phyloP scores from a whole-genome alignment of 768 basidiomycete genomes.

The Lentinula boryana region DNA sequence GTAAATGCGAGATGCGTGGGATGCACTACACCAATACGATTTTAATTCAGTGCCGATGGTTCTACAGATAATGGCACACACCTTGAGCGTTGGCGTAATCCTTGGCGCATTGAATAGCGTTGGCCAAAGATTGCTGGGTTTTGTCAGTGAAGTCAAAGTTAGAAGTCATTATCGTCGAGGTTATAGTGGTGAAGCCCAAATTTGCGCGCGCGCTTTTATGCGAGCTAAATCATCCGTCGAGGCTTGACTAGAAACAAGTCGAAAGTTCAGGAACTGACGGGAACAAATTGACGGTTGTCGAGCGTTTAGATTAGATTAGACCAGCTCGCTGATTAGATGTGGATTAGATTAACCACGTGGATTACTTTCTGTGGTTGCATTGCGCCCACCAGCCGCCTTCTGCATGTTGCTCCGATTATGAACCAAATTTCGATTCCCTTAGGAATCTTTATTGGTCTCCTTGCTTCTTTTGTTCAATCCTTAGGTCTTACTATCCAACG shows the following conservation, averaged over 20 bases:
- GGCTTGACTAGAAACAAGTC: not conserved
- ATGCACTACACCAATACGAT: constrained; percentile 41
- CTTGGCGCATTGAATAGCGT: constrained; percentile 75
- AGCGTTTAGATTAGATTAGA: not conserved
- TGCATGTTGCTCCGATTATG: not conserved
- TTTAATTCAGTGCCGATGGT: constrained; percentile 7
- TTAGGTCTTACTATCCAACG: constrained; percentile 89
- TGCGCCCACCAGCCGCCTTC: not conserved
- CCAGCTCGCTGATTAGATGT: not conserved
- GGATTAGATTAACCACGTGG: not conserved
- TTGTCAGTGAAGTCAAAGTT: constrained; percentile 86
- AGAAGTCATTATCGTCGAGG: constrained; percentile 32
- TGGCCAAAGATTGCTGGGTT: constrained; percentile 60
- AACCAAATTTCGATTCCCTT: constrained; percentile 29
- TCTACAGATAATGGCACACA: constrained; percentile 20
- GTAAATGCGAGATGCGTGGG: constrained; percentile 82
- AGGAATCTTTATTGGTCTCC: constrained; percentile 57
- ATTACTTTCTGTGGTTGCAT: not conserved
- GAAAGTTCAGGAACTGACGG: not conserved
- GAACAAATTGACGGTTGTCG: not conserved
- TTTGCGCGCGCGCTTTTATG: not conserved
- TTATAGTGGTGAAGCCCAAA: not conserved
- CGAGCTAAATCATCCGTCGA: not conserved
- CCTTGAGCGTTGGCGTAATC: constrained; percentile 82
- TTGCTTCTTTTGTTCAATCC: constrained; percentile 86